Base-by-base conservation (phyloP, 768 basidiomycete species). In the Tulasnella calospora region DNA sequence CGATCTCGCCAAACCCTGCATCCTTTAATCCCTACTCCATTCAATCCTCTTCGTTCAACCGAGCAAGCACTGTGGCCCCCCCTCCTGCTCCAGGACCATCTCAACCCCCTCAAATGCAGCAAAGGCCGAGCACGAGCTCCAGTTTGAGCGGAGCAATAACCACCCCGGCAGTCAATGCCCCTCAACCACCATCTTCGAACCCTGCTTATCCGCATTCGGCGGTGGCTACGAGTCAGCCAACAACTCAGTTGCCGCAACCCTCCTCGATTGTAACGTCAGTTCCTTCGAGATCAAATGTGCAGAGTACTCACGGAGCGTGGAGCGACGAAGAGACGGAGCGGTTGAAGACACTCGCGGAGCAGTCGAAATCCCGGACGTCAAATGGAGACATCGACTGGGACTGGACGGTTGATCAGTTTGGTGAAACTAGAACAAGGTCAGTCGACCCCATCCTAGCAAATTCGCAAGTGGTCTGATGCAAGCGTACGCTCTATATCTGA, bases 311-410 rank as follows among this genome's bases (percentile, higher is more conserved):
- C 73, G 93, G 92, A 0, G 87, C 91, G 9, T 94, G 93, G 94
- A 89, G 91, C 3, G 91, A 93, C 9, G 92, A 92, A 79, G 94
- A 95, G 82, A 89, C 88, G 0, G 91, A 92, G 80, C 87, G 89
- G 55, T 82, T 95, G 79, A 91, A 87, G 83, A 89, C 87, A 74
- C 82, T 94, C 30, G 90, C 91, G 0, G 93, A 94, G 80, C 89
- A 92, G 74, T 90, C 90, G 82, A 88, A 82, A 40, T 86, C 82
- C 21, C 82, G 86, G 6, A 82, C 83, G 55, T 80, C 81, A 67
- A 86, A 87, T 74, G 89, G 89, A 17, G 91, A 92, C 79, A 90
- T 92, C 55, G 91, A 92, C 73, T 95, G 93, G 93, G 93, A 94
- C 83, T 89, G 90, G 85, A 88, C 94, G 33, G 89, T 91, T 73